Base-by-base conservation (phyloP, 805 yeast genomes). In the Huiozyma naganishii region DNA sequence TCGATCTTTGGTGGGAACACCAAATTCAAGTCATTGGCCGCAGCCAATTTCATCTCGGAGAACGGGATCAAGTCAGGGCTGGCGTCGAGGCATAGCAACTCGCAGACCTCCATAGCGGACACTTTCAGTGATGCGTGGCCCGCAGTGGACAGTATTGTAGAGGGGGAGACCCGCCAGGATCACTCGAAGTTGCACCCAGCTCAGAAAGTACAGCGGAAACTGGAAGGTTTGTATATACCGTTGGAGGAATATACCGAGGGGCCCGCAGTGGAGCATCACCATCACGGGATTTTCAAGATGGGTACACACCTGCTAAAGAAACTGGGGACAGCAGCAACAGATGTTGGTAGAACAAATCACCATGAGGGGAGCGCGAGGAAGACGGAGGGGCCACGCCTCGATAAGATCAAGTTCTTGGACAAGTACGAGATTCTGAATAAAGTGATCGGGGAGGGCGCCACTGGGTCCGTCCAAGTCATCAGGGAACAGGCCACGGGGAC, bases 401-500 rank as follows among this genome's bases (percentile, higher is more conserved):
- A 40, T 10, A 29, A 36, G 9, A 27, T 60, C 28, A 69, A 65
- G 43, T 47, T 75, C 37, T 59, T 76, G 45, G 72, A 77, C 42
- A 80, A 82, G 53, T 87, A 86, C 62, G 92, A 94, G 36, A 70
- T 77, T 27, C 74, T 80, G 2, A 94, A 94, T 9, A 73, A 74
- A 48, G 68, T 81, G 23, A 68, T 87, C 41, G 97, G 97, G 23
- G 79, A 89, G 45, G 97, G 97, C 10, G 97, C 97, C 1, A 89
- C 95, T 27, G 97, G 97, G 1, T 81, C 92, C 0, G 97, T 89
- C n/a, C 74, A 83, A 36, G 71, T 86, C 42, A 82, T 88, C 46
- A 76, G 77, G 46, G 73, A 83, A 42, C 60, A 73, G 0, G 80
- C 79, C 50, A 73, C n/a, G 17, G 11, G 76, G 27, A 72, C 75